Base-by-base conservation (phyloP, 345 rosid genomes). In the Crucihimalaya himalaica region DNA sequence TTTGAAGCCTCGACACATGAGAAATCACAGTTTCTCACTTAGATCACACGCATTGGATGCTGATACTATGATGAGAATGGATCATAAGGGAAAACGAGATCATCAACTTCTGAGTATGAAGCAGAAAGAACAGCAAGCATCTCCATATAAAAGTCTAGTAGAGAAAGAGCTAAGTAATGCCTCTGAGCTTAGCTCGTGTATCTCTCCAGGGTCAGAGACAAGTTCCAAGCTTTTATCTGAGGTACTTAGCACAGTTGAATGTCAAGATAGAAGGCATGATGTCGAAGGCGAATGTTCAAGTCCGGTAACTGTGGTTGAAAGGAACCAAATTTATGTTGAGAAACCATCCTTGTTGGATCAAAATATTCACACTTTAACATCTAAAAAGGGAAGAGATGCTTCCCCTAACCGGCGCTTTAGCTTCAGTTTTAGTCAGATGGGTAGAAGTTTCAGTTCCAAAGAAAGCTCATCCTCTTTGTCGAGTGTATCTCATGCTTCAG, bases 361-460 rank as follows among this genome's bases (percentile, higher is more conserved):
- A 68, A 83, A 81, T 34, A 63, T 79, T 58, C 68, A 77, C 20
- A 81, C 53, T 32, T 11, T 57, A 23, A 71, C 70, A 12, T 63
- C 67, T 13, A 75, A 35, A 55, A 86, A 73, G 78, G 78, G 74
- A 75, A 84, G 91, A 76, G 79, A 77, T 60, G 72, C 81, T n/a
- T 86, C 95, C 46, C 88, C 95, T 20, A 87, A 74, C 80, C 76
- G 81, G 20, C 81, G 97, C 52, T 88, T 87, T 78, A 88, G 95
- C 89, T 89, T 94, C 81, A 91, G 90, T 84, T 83, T 91, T 42
- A 76, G 93, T 70, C 84, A 80, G 60, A 79, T 87, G 82, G 63
- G 89, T 62, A 87, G 93, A 84, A 94, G 97, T 82, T 86, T 88
- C 74, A 94, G 97, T 72, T 83, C 83, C 37, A 94, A 87, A 73